Percentiles rank a stretch among this genome's conserved stretches.
phyloP scores from a whole-genome alignment of 2,329 filamentous ascomycete genomes.

The Teratosphaeria nubilosa region DNA sequence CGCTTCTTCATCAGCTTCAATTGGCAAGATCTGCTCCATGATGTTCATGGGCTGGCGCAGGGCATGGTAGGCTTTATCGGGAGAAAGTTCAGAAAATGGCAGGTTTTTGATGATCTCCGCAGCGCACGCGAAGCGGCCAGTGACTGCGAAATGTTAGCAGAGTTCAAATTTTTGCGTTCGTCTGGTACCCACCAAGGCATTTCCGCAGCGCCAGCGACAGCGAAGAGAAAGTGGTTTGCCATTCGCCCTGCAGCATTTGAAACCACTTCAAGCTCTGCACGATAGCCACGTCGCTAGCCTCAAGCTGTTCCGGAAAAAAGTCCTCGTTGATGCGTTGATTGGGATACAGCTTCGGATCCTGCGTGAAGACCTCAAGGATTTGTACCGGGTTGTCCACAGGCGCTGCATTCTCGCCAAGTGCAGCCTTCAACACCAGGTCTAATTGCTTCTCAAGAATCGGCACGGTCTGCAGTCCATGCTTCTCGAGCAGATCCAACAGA shows the following conservation, averaged over 20 bases:
- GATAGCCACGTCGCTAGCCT: constrained; percentile 57
- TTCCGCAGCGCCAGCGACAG: constrained; percentile 69
- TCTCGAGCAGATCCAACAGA: constrained; percentile 62
- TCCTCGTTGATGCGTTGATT: constrained; percentile 58
- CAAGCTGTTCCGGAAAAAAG: constrained; percentile 51
- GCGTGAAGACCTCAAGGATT: constrained; percentile 42
- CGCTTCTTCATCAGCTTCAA: constrained; percentile 1
- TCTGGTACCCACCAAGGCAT: constrained; percentile 61
- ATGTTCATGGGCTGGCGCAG: constrained; percentile 33
- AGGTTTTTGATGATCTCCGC: constrained; percentile 43
- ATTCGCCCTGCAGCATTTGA: constrained; percentile 60
- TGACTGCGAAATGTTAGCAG: constrained; percentile 18
- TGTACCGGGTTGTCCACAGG: constrained; percentile 16
- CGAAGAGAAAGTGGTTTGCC: constrained; percentile 58
- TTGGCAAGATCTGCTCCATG: constrained; percentile 10
- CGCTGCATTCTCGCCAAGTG: background rate
- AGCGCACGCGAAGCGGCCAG: constrained; percentile 45
- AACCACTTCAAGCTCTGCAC: constrained; percentile 82
- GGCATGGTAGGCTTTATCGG: constrained; percentile 30
- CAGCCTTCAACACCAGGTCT: background rate
- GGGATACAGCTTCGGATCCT: constrained; percentile 34
- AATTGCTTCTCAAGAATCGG: constrained; percentile 62
- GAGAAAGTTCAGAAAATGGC: constrained; percentile 36
- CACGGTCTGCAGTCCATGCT: constrained; percentile 59
- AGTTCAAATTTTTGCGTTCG: background rate